phyloP scores from a whole-genome alignment of 139 green algal species.

The Edaphochlamys debaryana region DNA sequence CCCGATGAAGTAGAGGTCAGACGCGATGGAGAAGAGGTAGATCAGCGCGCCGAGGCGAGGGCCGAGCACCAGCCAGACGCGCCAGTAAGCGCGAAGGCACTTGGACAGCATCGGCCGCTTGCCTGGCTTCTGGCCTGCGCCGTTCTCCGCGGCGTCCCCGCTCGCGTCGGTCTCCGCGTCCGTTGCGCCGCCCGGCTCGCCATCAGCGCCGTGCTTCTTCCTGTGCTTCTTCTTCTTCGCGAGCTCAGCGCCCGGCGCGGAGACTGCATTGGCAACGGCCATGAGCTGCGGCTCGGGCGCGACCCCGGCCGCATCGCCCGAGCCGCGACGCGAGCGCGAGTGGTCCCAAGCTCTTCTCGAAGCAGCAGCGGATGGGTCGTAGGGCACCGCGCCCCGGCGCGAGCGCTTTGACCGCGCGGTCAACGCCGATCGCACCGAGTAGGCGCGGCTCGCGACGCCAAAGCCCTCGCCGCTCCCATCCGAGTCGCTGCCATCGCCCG shows the following conservation, averaged over 20 bases:
- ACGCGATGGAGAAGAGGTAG: slow-evolving; percentile 21
- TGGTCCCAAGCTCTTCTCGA: slow-evolving; percentile 29
- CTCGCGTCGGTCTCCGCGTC: too few species aligned
- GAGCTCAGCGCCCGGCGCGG: too few species aligned
- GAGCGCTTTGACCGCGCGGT: too few species aligned
- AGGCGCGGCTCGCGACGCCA: background rate
- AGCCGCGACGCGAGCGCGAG: slow-evolving; percentile 25
- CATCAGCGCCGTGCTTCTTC: too few species aligned
- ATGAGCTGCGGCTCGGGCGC: slow-evolving; percentile 37
- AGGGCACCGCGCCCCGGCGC: too few species aligned
- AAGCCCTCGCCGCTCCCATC: background rate
- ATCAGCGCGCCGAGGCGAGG: slow-evolving; percentile 2
- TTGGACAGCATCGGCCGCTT: background rate
- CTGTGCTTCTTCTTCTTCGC: too few species aligned
- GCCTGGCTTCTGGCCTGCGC: too few species aligned
- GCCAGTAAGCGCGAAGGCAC: background rate
- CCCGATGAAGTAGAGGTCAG: slow-evolving; percentile 20
- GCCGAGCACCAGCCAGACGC: slow-evolving; percentile 8
- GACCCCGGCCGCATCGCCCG: background rate
- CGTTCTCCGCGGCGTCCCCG: too few species aligned
- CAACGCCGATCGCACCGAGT: background rate
- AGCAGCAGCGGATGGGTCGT: too few species aligned
- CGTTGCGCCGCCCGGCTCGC: too few species aligned
- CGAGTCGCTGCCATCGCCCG: too few species aligned
- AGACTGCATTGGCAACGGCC: too few species aligned